Conservation (phyloP, 108 stramenopile genomes). For the Skeletonema tropicum region DNA sequence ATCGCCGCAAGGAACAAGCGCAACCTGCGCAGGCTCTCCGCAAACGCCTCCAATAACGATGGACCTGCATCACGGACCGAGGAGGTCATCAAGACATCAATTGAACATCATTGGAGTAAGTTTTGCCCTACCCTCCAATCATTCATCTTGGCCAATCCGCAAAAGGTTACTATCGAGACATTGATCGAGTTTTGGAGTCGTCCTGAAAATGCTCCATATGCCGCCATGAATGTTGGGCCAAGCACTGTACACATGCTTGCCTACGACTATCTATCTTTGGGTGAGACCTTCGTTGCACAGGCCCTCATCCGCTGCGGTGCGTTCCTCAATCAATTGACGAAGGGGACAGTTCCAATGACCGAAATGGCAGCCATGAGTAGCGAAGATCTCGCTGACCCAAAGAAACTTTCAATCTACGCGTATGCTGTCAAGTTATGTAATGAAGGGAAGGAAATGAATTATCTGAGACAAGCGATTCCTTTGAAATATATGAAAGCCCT, state of each 20-base stretch:
- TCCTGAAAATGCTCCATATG: background rate
- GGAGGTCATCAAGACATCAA: background rate
- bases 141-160: background rate
- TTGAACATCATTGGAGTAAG: constrained; percentile 11
- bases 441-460: background rate
- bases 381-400: background rate
- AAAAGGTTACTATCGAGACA: background rate
- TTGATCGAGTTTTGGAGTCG: constrained; percentile 7
- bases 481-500: constrained; percentile 13
- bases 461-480: background rate
- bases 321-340: constrained; percentile 11
- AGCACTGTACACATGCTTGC: constrained; percentile 11
- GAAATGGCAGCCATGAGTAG: background rate
- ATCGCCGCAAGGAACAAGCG: background rate
- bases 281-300: background rate
- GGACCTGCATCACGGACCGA: background rate
- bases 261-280: constrained; percentile 1
- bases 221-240: background rate
- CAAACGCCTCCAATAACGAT: background rate
- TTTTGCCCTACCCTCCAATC: background rate
- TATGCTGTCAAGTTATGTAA: background rate
- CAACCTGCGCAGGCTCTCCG: background rate
- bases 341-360: constrained; percentile 2
- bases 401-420: background rate
- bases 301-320: constrained; percentile 1